Evolutionary conservation across 306 rosid species (phyloP).

Genomic region (Glycine soja): DNA sequence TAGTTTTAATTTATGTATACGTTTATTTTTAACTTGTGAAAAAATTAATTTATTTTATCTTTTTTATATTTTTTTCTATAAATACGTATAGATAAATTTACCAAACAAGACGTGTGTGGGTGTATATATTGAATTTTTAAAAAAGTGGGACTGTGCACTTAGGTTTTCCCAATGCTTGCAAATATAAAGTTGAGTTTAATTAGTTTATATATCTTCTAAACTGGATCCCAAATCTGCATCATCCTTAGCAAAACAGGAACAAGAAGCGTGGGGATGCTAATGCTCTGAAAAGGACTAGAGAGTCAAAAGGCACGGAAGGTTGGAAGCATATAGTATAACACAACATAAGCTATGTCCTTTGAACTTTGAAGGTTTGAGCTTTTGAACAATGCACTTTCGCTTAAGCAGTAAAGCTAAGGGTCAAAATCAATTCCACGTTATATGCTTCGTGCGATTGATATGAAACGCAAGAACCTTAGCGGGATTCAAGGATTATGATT

Average conservation of each 20-base stretch:
- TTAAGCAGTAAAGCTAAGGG: constrained; percentile 10
- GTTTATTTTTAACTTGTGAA: too few relatives aligned
- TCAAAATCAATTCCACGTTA: neutral
- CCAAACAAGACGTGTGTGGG: too few relatives aligned
- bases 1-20: too few relatives aligned
- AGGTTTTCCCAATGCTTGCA: too few relatives aligned
- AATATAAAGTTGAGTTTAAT: too few relatives aligned
- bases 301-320: neutral
- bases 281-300: constrained; percentile 25
- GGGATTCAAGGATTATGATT: neutral
- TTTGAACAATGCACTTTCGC: constrained; percentile 11
- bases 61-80: too few relatives aligned
- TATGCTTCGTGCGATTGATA: neutral
- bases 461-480: neutral
- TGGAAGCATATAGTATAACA: neutral
- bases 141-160: too few relatives aligned
- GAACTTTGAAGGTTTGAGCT: constrained; percentile 1
- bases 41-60: too few relatives aligned
- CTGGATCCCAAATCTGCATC: neutral
- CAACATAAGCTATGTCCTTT: constrained; percentile 8
- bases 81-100: too few relatives aligned
- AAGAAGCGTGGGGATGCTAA: neutral
- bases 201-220: neutral
- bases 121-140: too few relatives aligned
- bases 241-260: constrained; percentile 1